Evolutionary conservation across 495 filamentous ascomycete genomes (phyloP).

Genomic region (Baudoinia panamericana): DNA sequence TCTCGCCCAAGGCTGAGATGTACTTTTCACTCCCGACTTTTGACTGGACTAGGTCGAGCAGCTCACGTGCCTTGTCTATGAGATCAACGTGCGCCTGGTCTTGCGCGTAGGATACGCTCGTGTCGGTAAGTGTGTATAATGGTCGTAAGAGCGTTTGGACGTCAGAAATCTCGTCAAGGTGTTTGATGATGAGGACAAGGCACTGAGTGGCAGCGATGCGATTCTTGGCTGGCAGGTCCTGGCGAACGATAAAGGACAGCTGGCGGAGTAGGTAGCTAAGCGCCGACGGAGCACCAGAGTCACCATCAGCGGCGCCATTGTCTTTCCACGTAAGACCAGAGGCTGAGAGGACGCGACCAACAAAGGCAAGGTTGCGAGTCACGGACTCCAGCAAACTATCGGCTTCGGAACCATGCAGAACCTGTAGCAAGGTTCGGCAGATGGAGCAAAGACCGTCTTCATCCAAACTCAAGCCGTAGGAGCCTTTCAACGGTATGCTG

Average conservation of each 20-base stretch:
- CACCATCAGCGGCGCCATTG: conserved; percentile 25
- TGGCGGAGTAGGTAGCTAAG: conserved; percentile 62
- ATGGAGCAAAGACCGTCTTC: conserved; percentile 52
- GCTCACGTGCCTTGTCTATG: conserved; percentile 52
- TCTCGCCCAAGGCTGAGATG: conserved; percentile 50
- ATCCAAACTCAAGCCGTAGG: conserved; percentile 53
- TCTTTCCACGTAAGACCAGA: conserved; percentile 40
- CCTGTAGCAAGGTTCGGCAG: conserved; percentile 48
- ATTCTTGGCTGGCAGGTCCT: conserved; percentile 48
- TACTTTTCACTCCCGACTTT: conserved; percentile 73
- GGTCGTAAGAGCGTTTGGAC: conserved; percentile 60
- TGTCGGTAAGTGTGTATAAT: conserved; percentile 70
- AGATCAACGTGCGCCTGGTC: conserved; percentile 54
- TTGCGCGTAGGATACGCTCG: conserved; percentile 53
- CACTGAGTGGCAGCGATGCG: conserved; percentile 68
- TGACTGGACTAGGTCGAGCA: conserved; percentile 63
- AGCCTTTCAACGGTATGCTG: conserved; percentile 52
- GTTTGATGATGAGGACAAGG: conserved; percentile 46
- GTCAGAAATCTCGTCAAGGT: conserved; percentile 39
- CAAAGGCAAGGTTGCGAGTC: conserved; percentile 64
- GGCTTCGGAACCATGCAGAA: conserved; percentile 44
- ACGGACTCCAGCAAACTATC: conserved; percentile 58
- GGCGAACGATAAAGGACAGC: conserved; percentile 62
- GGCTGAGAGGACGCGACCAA: conserved; percentile 53
- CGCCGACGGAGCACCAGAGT: conserved; percentile 34